Base-by-base conservation (phyloP, 1,284 basidiomycete genomes). In the Microbotryum violaceum region DNA sequence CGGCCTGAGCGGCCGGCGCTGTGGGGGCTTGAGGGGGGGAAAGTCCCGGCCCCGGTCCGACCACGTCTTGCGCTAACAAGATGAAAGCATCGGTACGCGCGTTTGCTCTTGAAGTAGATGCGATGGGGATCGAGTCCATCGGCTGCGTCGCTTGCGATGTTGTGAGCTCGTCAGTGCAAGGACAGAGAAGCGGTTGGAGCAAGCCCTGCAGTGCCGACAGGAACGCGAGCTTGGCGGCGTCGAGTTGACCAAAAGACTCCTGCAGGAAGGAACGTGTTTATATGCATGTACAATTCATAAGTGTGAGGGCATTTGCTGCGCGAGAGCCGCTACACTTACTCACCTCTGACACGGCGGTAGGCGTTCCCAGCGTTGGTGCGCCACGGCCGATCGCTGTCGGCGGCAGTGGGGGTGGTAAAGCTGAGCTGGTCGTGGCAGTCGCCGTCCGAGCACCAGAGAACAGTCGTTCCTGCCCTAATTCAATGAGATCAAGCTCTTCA, bases 141-240 rank as follows among this genome's bases (percentile, higher is more conserved):
- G 14, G 16, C 5, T 42, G 37, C 37, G 16, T 42, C 16, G 37
- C 37, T 18, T 42, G 37, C 12, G 16, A 18, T 42, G 37, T 42
- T 18, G 37, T 18, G 6, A 46, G 18, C 12, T 14, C 21, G 7
- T 12, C 45, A 33, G 21, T 25, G 29, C 12, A 18, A 12, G 37
- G 9, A 49, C 16, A 14, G 48, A 20, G n/a, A 64, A 37, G 33
- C 42, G 56, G 56, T 6, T 60, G 57, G 10, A 68, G 12, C 7
- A 68, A 50, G 14, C 62, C 53, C 37, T 54, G 25, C n/a, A 68
- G 57, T 4, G 67, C 64, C 9, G 61, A 61, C 5, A 64, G 52
- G 53, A 68, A 68, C 3, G 64, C 67, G n/a, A 62, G 62, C 45
- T 57, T 54, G 2, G 67, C 67, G 6, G 61, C 62, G 0, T 51